A percentile compares a stretch with the other conserved stretches of the same genome.
Conservation (phyloP, 768 basidiomycete genomes). For the Lentinula edodes region DNA sequence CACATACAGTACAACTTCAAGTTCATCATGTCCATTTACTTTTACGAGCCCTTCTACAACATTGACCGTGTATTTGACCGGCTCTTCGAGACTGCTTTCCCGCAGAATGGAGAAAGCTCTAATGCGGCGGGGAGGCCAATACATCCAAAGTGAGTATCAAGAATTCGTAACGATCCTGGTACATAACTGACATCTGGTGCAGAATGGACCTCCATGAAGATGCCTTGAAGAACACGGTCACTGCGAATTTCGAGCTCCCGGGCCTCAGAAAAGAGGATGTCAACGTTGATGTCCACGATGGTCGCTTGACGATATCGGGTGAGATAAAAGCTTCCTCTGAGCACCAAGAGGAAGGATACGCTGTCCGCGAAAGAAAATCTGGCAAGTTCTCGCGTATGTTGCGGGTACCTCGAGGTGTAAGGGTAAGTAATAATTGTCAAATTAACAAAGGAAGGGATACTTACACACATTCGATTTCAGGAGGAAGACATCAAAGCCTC, state of each 20-base stretch:
- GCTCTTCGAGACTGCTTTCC: slow-evolving; percentile 13
- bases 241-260: slow-evolving; percentile 56
- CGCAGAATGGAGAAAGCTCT: neutral
- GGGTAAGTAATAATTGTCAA: slow-evolving; percentile 28
- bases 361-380: slow-evolving; percentile 46
- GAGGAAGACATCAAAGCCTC: slow-evolving; percentile 33
- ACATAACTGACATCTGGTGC: no score
- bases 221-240: slow-evolving; percentile 40
- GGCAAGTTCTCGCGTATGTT: slow-evolving; percentile 43
- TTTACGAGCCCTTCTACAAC: slow-evolving; percentile 40
- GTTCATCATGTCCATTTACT: slow-evolving; percentile 21
- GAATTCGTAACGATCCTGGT: neutral
- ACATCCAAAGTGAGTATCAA: slow-evolving; percentile 25
- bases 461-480: slow-evolving; percentile 9
- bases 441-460: neutral
- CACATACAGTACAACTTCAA: no score
- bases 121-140: slow-evolving; percentile 8
- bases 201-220: slow-evolving; percentile 60
- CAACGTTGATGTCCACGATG: slow-evolving; percentile 46
- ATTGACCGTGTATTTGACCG: slow-evolving; percentile 41
- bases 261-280: slow-evolving; percentile 51
- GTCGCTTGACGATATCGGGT: slow-evolving; percentile 46
- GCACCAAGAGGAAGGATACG: slow-evolving; percentile 34
- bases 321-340: slow-evolving; percentile 33
- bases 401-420: slow-evolving; percentile 48